phyloP scores from a whole-genome alignment of 768 basidiomycete genomes.

The Leucosporidium scottii region DNA sequence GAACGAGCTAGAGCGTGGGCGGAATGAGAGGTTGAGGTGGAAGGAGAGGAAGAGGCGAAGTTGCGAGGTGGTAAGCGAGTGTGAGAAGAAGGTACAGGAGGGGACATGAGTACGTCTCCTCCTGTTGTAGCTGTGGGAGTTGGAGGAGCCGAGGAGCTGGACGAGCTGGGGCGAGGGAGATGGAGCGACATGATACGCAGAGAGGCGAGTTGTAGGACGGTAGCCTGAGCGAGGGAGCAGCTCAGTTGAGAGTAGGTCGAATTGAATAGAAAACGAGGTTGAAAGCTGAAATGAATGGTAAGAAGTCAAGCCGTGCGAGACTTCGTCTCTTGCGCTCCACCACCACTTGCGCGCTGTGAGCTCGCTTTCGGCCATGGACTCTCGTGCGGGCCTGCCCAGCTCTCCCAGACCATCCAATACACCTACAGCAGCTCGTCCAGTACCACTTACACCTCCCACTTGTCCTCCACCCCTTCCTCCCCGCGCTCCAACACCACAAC shows the following conservation, averaged over 20 bases:
- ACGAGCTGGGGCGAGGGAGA: background rate
- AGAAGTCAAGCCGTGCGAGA: no score
- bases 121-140: background rate
- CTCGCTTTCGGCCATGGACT: no score
- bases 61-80: constrained; percentile 1
- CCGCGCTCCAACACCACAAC: background rate
- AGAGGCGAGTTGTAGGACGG: background rate
- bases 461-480: background rate
- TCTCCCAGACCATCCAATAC: background rate
- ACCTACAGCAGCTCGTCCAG: background rate
- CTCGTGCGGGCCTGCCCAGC: background rate
- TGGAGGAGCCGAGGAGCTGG: background rate
- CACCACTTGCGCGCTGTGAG: no score
- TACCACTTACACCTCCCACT: background rate
- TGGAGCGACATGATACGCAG: background rate
- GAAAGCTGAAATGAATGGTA: no score
- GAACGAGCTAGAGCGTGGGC: background rate
- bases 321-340: no score
- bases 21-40: background rate
- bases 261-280: no score
- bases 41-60: background rate
- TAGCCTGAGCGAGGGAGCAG: background rate
- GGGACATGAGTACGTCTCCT: background rate
- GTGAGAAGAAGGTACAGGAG: no score
- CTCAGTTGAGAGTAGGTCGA: no score